Evolutionary conservation across 192 early-diverging fungal species (phyloP).

Genomic region (Dispira simplex): DNA sequence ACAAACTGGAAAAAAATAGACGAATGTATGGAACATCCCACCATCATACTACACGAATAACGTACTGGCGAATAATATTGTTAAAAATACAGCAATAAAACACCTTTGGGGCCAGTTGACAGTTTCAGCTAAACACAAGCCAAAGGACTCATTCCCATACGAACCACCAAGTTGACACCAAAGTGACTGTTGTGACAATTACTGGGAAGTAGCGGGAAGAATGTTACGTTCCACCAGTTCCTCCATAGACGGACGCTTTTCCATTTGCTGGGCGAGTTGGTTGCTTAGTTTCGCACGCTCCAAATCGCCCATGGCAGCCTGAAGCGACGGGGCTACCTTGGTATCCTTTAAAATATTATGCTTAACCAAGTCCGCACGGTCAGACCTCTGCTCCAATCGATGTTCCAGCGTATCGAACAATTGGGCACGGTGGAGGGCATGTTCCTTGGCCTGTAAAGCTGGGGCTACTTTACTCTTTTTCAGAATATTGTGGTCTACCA

Average conservation of each 20-base stretch:
- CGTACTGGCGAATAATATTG: neutral
- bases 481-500: conserved; percentile 40
- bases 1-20: neutral
- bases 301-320: conserved; percentile 25
- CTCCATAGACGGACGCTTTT: conserved; percentile 25
- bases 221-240: conserved; percentile 40
- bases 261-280: conserved; percentile 27
- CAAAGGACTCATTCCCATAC: neutral
- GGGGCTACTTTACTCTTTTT: conserved; percentile 24
- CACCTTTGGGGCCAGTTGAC: neutral
- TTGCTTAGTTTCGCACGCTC: conserved; percentile 28
- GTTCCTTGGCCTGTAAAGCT: conserved; percentile 20
- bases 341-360: conserved; percentile 22
- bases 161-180: neutral
- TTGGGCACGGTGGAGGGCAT: conserved; percentile 17
- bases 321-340: conserved; percentile 30
- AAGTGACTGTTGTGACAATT: neutral
- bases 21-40: neutral
- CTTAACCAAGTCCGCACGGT: conserved; percentile 31
- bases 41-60: neutral
- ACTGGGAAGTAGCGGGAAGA: conserved; percentile 9
- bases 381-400: conserved; percentile 38
- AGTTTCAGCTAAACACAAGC: neutral
- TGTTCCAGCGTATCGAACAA: conserved; percentile 37
- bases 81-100: neutral